Conservation (phyloP, 441 rosid species). For the Arabidopsis lyrata region DNA sequence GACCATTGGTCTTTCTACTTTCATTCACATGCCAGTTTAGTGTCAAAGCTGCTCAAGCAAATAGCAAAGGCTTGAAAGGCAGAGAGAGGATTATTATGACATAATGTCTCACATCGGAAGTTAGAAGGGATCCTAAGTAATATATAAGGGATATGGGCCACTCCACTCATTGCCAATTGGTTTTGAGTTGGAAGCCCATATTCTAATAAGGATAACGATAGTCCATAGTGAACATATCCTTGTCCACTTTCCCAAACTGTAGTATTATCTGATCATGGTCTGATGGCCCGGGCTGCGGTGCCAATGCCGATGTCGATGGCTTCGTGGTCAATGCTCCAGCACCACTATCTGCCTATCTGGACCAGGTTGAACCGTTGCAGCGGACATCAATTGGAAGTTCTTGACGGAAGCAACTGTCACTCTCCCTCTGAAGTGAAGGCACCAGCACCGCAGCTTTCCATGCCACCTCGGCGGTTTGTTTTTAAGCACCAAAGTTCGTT, state of each 20-base stretch:
- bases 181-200: no score
- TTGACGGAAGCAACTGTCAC: constrained; percentile 90
- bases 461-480: constrained; percentile 91
- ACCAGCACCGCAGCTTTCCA: constrained; percentile 82
- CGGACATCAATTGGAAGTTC: constrained; percentile 83
- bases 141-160: no score
- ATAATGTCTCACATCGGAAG: no score
- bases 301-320: constrained; percentile 48
- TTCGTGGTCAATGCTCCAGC: not conserved
- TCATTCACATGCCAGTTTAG: constrained; percentile 86
- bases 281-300: constrained; percentile 54
- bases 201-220: constrained; percentile 84
- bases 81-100: no score
- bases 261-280: constrained; percentile 78
- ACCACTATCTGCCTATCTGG: constrained; percentile 53
- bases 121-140: no score
- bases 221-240: constrained; percentile 92
- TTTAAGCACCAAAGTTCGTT: constrained; percentile 60
- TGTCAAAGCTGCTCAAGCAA: constrained; percentile 90
- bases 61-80: constrained; percentile 91
- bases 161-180: no score
- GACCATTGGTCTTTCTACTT: constrained; percentile 28
- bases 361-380: constrained; percentile 58
- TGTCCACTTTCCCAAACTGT: constrained; percentile 85
- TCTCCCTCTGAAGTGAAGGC: constrained; percentile 87